Conservation (phyloP, 2,329 filamentous ascomycete species). For the Epicoccum sorghinum region DNA sequence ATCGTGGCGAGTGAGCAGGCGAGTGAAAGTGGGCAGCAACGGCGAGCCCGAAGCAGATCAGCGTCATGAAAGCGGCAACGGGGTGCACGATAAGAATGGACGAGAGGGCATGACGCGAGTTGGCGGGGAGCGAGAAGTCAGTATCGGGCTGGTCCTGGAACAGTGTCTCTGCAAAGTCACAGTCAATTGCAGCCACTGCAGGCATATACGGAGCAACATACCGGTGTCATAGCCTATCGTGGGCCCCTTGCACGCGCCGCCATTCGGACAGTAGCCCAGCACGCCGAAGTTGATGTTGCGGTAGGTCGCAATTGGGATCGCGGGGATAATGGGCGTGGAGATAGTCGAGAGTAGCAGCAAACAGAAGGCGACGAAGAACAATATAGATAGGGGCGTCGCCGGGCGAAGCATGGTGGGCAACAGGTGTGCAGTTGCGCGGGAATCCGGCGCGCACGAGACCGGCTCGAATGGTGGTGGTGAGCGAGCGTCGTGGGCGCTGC, state of each 20-base stretch:
- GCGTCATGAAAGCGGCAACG: slow-evolving; percentile 81
- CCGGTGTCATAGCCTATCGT: slow-evolving; percentile 85
- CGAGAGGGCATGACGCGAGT: slow-evolving; percentile 72
- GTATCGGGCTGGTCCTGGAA: slow-evolving; percentile 53
- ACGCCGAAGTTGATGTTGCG: slow-evolving; percentile 84
- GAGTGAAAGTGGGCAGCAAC: slow-evolving; percentile 83
- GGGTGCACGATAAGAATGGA: slow-evolving; percentile 92
- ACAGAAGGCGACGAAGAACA: slow-evolving; percentile 84
- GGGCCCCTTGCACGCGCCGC: slow-evolving; percentile 68
- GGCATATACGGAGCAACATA: slow-evolving; percentile 55
- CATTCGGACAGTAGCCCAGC: slow-evolving; percentile 80
- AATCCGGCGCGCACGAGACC: slow-evolving; percentile 39
- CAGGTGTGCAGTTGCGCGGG: slow-evolving; percentile 25
- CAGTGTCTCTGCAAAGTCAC: slow-evolving; percentile 50
- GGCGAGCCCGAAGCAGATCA: slow-evolving; percentile 83
- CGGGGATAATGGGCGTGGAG: slow-evolving; percentile 87
- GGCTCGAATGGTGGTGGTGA: slow-evolving; percentile 30
- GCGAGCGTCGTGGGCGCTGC: slow-evolving; percentile 17
- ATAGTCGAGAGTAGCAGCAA: slow-evolving; percentile 84
- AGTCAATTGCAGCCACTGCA: slow-evolving; percentile 19
- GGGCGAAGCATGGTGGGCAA: slow-evolving; percentile 78
- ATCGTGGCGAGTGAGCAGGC: slow-evolving; percentile 87
- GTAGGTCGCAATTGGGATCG: slow-evolving; percentile 81
- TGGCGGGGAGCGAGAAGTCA: slow-evolving; percentile 70
- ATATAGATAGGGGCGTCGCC: slow-evolving; percentile 85